These are phyloP conservation scores for Patellaria atrata DNA, from an alignment of 495 filamentous ascomycete genomes.

Conservation along the genomic window DNA sequence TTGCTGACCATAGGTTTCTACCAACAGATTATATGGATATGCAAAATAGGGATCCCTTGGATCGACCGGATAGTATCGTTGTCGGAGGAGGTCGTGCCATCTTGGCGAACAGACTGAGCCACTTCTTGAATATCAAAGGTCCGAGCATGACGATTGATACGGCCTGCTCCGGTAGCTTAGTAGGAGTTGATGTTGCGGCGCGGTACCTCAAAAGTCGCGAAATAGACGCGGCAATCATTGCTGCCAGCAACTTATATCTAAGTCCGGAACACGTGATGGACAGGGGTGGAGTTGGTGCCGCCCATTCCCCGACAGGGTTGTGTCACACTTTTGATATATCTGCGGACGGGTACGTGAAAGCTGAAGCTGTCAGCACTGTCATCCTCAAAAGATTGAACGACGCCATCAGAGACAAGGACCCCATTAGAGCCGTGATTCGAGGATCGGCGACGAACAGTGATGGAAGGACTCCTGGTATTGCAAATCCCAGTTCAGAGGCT, in stretches of 20 bases:
- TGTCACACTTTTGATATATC: conserved; percentile 6
- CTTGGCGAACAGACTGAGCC: conserved; percentile 22
- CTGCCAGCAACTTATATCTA: conserved; percentile 4
- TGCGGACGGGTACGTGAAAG: conserved; percentile 30
- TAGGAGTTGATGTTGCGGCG: conserved; percentile 18
- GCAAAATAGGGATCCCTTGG: conserved; percentile 23
- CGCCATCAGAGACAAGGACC: conserved; percentile 7
- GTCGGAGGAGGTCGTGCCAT: conserved; percentile 22
- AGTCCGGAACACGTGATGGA: conserved; percentile 2
- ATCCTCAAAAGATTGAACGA: conserved; percentile 5
- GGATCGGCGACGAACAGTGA: conserved; percentile 11
- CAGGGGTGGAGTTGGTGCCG: not conserved
- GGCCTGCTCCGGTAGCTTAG: conserved; percentile 22
- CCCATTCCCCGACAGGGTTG: not conserved
- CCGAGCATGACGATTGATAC: conserved; percentile 26
- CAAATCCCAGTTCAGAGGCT: conserved; percentile 1
- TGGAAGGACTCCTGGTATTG: conserved; percentile 15
- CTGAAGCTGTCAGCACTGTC: conserved; percentile 4
- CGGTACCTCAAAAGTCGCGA: conserved; percentile 15
- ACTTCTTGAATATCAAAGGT: conserved; percentile 26
- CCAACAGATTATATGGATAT: conserved; percentile 19
- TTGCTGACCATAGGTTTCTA: conserved; percentile 11
- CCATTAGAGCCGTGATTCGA: conserved; percentile 5
- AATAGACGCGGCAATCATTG: conserved; percentile 5
- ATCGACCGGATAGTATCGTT: conserved; percentile 7